phyloP scores from a whole-genome alignment of 495 filamentous ascomycete genomes.

The Tuber calosporum region DNA sequence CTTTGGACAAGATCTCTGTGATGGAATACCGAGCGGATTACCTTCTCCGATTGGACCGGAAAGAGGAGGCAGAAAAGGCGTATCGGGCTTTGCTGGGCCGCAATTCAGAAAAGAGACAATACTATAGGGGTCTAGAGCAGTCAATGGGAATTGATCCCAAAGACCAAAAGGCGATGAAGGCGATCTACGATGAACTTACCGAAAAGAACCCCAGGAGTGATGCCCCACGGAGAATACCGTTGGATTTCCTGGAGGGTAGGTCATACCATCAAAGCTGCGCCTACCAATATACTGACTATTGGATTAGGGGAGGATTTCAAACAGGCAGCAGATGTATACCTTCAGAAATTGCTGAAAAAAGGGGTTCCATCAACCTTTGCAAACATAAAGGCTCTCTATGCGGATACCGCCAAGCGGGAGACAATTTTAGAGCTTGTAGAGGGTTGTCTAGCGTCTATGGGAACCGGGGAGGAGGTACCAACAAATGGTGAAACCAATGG shows the following conservation, averaged over 20 bases:
- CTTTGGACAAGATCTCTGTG: conserved; percentile 77
- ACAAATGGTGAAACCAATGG: conserved; percentile 53
- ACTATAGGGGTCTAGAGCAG: conserved; percentile 70
- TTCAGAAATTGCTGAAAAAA: conserved; percentile 81
- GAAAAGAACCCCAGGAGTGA: conserved; percentile 74
- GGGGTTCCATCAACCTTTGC: conserved; percentile 96
- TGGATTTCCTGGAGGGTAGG: conserved; percentile 78
- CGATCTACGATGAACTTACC: conserved; percentile 73
- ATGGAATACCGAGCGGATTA: conserved; percentile 86
- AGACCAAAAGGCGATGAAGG: conserved; percentile 55
- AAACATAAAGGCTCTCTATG: conserved; percentile 88
- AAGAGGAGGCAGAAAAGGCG: conserved; percentile 72
- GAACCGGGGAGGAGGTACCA: conserved; percentile 42
- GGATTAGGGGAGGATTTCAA: conserved; percentile 65
- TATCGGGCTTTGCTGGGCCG: conserved; percentile 74
- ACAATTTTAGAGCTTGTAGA: conserved; percentile 69
- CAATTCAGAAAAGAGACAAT: conserved; percentile 77
- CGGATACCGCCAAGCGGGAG: conserved; percentile 65
- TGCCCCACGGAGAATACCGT: conserved; percentile 73
- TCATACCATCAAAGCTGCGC: conserved; percentile 5
- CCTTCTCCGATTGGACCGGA: conserved; percentile 65
- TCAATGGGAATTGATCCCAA: conserved; percentile 57
- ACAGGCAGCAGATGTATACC: conserved; percentile 68
- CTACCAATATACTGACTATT: conserved; percentile 26
- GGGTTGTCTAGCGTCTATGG: conserved; percentile 59